These are phyloP conservation scores for Salix udensis DNA, from an alignment of 345 rosid species.

Conservation along the genomic window DNA sequence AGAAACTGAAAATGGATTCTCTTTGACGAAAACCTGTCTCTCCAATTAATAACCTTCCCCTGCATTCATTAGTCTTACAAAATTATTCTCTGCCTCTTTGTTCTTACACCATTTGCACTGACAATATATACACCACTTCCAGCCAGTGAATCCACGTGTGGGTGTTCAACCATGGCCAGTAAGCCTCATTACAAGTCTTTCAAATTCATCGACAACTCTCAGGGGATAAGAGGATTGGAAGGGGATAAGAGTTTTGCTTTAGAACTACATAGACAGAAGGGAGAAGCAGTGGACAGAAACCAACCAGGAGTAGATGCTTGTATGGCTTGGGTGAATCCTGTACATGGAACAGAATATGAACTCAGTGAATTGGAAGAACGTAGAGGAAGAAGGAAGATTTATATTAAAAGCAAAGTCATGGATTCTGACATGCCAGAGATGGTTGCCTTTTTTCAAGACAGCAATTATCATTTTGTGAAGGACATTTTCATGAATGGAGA, in stretches of 20 bases:
- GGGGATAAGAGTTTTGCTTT: not conserved
- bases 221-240: slow-evolving; percentile 12
- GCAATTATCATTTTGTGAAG: slow-evolving; percentile 16
- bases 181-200: slow-evolving; percentile 17
- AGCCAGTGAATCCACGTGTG: slow-evolving; percentile 1
- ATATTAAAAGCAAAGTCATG: not conserved
- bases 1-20: too few species aligned
- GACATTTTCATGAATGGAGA: slow-evolving; percentile 23
- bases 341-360: not conserved
- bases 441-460: slow-evolving; percentile 30
- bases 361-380: slow-evolving; percentile 11
- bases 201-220: slow-evolving; percentile 10
- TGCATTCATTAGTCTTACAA: too few species aligned
- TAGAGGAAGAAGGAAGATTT: not conserved
- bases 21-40: too few species aligned
- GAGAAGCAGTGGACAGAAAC: not conserved
- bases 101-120: too few species aligned
- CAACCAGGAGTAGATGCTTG: not conserved
- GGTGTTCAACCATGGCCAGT: not conserved
- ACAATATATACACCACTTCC: not conserved
- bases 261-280: not conserved
- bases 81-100: too few species aligned
- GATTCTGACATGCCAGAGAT: slow-evolving; percentile 24
- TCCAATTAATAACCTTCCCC: too few species aligned
- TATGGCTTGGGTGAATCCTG: not conserved